phyloP scores from a whole-genome alignment of 2,329 filamentous ascomycete species.

The Neonectria punicea region DNA sequence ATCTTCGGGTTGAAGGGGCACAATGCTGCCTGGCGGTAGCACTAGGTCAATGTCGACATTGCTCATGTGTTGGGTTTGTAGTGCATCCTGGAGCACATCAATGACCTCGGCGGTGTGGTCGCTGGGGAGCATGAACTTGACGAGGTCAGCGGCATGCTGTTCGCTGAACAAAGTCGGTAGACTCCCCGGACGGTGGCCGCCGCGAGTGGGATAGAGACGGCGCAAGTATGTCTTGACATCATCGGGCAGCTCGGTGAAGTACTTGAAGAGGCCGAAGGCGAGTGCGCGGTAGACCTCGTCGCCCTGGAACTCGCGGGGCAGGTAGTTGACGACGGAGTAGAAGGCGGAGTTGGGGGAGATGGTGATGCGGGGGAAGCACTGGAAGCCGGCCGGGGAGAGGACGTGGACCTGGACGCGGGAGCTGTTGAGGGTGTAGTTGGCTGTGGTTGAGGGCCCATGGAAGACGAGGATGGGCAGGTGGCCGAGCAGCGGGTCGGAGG shows the following conservation, averaged over 20 bases:
- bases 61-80: constrained; percentile 83
- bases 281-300: constrained; percentile 92
- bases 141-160: constrained; percentile 91
- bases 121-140: constrained; percentile 83
- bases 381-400: constrained; percentile 87
- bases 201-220: constrained; percentile 64
- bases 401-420: constrained; percentile 96
- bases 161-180: constrained; percentile 82
- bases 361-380: constrained; percentile 90
- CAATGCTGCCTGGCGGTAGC: constrained; percentile 80
- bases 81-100: constrained; percentile 76
- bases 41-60: constrained; percentile 91
- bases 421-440: constrained; percentile 86
- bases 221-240: constrained; percentile 78
- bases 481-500: constrained; percentile 84
- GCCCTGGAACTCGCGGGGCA: constrained; percentile 94
- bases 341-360: constrained; percentile 92
- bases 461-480: constrained; percentile 88
- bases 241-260: constrained; percentile 87
- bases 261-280: constrained; percentile 92
- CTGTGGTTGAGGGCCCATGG: constrained; percentile 89
- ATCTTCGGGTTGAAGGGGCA: constrained; percentile 69
- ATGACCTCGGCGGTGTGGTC: constrained; percentile 81
- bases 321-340: constrained; percentile 88
- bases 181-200: constrained; percentile 69